These are phyloP conservation scores for Starmera dryadoides DNA, from an alignment of 805 yeast genomes.

Conservation along the genomic window DNA sequence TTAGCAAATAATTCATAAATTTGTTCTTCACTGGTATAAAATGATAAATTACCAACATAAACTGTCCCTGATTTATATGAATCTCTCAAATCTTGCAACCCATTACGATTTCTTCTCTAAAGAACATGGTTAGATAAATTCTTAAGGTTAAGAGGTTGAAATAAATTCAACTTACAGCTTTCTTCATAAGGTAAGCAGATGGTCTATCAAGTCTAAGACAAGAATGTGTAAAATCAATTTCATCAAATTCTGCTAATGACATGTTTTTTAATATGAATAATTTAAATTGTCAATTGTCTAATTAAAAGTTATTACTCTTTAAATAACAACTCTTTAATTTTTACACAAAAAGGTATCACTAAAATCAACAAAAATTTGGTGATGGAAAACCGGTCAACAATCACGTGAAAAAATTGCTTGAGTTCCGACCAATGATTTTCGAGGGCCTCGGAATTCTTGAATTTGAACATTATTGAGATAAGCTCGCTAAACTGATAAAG, in stretches of 20 bases:
- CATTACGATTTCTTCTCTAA: conserved; percentile 28
- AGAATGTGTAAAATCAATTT: conserved; percentile 51
- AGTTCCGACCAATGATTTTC: no score
- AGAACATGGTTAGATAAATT: background rate
- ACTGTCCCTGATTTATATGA: conserved; percentile 68
- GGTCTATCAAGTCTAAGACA: conserved; percentile 67
- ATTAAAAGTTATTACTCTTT: no score
- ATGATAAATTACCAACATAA: conserved; percentile 86
- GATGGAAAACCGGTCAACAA: no score
- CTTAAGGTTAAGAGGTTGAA: background rate
- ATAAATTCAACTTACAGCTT: conserved; percentile 37
- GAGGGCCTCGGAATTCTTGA: no score
- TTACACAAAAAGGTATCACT: no score
- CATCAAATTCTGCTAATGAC: conserved; percentile 44
- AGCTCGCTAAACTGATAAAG: no score
- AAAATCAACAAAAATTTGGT: no score
- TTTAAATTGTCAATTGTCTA: no score
- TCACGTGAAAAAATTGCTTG: no score
- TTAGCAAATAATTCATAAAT: conserved; percentile 71
- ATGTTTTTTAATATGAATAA: conserved; percentile 9
- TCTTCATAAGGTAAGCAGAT: conserved; percentile 57
- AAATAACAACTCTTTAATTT: no score
- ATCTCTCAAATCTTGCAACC: conserved; percentile 56
- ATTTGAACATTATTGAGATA: no score
- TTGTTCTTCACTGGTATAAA: conserved; percentile 93